phyloP scores from a whole-genome alignment of 495 filamentous ascomycete genomes.

The Lichina pygmaea region DNA sequence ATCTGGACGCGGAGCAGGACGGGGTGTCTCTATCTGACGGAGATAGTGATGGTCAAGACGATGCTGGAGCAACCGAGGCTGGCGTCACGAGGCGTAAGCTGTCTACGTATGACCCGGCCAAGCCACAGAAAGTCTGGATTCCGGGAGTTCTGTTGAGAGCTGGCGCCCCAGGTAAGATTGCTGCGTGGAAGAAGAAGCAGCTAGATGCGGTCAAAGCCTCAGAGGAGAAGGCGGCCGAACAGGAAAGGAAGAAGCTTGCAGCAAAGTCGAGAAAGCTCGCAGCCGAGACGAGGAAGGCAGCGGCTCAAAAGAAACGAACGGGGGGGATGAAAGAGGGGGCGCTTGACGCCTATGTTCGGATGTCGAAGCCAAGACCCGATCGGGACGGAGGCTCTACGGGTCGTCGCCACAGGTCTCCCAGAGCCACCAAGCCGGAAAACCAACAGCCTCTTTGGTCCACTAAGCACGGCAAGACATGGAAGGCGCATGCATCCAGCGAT shows the following conservation, averaged over 20 bases:
- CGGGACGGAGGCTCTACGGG: too few relatives aligned
- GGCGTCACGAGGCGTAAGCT: background rate
- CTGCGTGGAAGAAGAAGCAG: slow-evolving; percentile 47
- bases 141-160: slow-evolving; percentile 41
- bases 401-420: too few relatives aligned
- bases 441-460: too few relatives aligned
- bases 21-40: background rate
- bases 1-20: slow-evolving; percentile 24
- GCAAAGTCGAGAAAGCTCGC: background rate
- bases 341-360: slow-evolving; percentile 1
- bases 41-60: background rate
- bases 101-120: slow-evolving; percentile 32
- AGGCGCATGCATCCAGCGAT: too few relatives aligned
- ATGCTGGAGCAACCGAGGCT: background rate
- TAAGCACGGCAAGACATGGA: too few relatives aligned
- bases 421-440: too few relatives aligned
- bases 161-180: slow-evolving; percentile 43
- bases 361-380: background rate
- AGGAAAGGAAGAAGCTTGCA: background rate
- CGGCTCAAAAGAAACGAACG: too few relatives aligned
- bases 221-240: background rate
- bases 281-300: too few relatives aligned
- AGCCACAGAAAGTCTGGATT: slow-evolving; percentile 46
- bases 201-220: background rate
- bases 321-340: slow-evolving; percentile 1